These are phyloP conservation scores for Aspergillus novoparasiticus DNA, from an alignment of 2,329 filamentous ascomycete species.

Conservation along the genomic window DNA sequence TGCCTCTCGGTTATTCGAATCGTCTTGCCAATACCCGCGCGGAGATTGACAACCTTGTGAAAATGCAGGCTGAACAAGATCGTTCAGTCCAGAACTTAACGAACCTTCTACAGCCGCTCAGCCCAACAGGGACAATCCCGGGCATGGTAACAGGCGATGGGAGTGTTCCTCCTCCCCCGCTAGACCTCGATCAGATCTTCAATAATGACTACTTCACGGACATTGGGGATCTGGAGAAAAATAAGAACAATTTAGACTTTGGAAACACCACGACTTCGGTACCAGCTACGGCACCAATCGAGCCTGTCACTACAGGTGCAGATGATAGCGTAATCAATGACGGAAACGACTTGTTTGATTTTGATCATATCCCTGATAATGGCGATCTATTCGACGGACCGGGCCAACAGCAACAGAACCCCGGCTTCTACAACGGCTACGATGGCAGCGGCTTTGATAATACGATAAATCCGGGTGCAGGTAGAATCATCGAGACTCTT, in stretches of 20 bases:
- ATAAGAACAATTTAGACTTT: conserved; percentile 28
- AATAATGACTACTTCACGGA: conserved; percentile 59
- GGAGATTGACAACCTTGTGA: conserved; percentile 77
- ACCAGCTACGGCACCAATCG: conserved; percentile 20
- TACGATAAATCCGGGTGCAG: conserved; percentile 16
- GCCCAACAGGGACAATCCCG: conserved; percentile 76
- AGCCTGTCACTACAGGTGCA: conserved; percentile 21
- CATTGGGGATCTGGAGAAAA: conserved; percentile 36
- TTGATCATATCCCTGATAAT: conserved; percentile 39
- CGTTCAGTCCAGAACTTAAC: conserved; percentile 74
- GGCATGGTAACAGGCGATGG: conserved; percentile 56
- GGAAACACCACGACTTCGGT: conserved; percentile 23
- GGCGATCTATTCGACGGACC: conserved; percentile 35
- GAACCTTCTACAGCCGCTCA: conserved; percentile 74
- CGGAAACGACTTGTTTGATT: conserved; percentile 46
- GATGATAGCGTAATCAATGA: conserved; percentile 30
- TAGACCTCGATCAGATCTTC: conserved; percentile 62
- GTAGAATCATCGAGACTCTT: conserved; percentile 45
- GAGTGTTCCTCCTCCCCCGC: conserved; percentile 45
- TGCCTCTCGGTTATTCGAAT: conserved; percentile 52
- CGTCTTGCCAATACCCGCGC: conserved; percentile 67
- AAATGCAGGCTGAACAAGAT: conserved; percentile 77
- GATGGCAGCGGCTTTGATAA: conserved; percentile 30
- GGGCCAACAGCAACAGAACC: conserved; percentile 25
- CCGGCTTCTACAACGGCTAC: conserved; percentile 39